These are phyloP conservation scores for Stylonectria norvegica DNA, from an alignment of 2,329 filamentous ascomycete genomes.

Conservation along the genomic window DNA sequence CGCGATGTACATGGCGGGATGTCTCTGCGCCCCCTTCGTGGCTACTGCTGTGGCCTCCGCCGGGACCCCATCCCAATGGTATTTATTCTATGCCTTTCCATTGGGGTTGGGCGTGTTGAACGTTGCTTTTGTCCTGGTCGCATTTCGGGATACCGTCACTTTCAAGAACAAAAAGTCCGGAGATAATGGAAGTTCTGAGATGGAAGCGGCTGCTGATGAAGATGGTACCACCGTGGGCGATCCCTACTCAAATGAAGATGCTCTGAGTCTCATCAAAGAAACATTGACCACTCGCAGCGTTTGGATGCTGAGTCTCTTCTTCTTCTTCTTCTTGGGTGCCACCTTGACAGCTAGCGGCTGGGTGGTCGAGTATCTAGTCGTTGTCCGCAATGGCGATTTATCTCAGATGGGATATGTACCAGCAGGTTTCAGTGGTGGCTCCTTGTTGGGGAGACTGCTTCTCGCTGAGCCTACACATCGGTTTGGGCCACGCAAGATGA, in stretches of 20 bases:
- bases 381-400: conserved; percentile 55
- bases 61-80: conserved; percentile 41
- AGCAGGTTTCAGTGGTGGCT: conserved; percentile 57
- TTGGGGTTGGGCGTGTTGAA: conserved; percentile 52
- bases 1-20: conserved; percentile 58
- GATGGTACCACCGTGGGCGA: neutral
- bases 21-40: conserved; percentile 54
- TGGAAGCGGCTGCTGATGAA: neutral
- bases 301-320: conserved; percentile 60
- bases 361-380: conserved; percentile 63
- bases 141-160: conserved; percentile 48
- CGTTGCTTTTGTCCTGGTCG: conserved; percentile 41
- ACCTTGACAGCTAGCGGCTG: conserved; percentile 56
- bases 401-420: conserved; percentile 60
- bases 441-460: conserved; percentile 53
- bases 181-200: neutral
- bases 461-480: conserved; percentile 58
- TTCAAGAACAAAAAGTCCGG: conserved; percentile 19
- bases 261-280: conserved; percentile 41
- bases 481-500: conserved; percentile 56
- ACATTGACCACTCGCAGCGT: conserved; percentile 45
- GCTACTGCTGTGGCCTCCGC: conserved; percentile 48
- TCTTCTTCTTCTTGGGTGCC: conserved; percentile 60
- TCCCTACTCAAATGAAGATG: conserved; percentile 29
- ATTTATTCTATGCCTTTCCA: conserved; percentile 54